Evolutionary conservation across 441 rosid species (phyloP).

Genomic region (Populus hybrid): DNA sequence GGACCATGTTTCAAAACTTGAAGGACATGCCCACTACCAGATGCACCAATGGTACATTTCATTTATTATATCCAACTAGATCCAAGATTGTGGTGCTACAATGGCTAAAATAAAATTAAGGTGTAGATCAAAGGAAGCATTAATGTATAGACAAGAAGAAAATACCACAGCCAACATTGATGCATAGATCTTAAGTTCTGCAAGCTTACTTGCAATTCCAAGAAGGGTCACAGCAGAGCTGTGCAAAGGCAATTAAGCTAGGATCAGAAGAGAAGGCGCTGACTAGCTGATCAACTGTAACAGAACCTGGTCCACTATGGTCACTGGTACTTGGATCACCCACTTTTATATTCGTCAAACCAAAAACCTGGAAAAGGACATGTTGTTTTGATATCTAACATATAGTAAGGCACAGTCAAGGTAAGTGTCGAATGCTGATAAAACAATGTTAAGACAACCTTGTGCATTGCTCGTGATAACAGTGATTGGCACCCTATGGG

Average conservation of each 20-base stretch:
- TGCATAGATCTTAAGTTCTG: neutral
- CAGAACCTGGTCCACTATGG: conserved; percentile 47
- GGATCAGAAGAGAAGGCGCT: conserved; percentile 97
- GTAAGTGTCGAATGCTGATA: conserved; percentile 14
- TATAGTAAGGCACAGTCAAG: neutral
- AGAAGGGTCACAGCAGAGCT: conserved; percentile 82
- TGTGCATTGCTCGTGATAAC: conserved; percentile 96
- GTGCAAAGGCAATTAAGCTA: conserved; percentile 94
- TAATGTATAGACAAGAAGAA: neutral
- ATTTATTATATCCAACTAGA: neutral
- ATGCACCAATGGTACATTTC: neutral
- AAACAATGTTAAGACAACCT: conserved; percentile 45
- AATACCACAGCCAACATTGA: neutral
- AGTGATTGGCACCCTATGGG: conserved; percentile 93
- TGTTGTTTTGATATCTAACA: conserved; percentile 7
- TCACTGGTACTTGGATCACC: conserved; percentile 31
- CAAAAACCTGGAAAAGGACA: conserved; percentile 60
- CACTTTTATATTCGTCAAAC: conserved; percentile 52
- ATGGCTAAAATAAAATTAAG: neutral
- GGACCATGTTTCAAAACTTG: neutral
- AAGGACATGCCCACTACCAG: neutral
- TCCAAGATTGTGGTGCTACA: neutral
- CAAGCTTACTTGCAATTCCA: conserved; percentile 70
- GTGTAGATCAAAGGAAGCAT: neutral
- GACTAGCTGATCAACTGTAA: conserved; percentile 86